Evolutionary conservation across 2,329 filamentous ascomycete genomes (phyloP), one percentile per base, ranked within the genome.

Genomic region (Nannizzia gypsea): DNA sequence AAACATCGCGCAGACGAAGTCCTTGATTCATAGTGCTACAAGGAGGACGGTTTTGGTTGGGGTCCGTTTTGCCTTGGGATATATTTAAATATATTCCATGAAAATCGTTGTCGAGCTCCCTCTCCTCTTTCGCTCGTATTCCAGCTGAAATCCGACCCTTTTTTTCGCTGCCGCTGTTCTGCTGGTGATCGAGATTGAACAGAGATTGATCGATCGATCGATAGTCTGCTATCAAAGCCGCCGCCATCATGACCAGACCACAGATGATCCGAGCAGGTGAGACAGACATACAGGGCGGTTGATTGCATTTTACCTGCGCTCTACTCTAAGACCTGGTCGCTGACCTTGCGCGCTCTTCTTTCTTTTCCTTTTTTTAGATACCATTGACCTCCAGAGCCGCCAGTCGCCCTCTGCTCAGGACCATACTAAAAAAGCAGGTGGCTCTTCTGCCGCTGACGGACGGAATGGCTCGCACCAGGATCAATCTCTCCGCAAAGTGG

Each of bases 341-440:
- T 46, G 42, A 46, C 31, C n/a, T n/a, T n/a, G n/a, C 38, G 38
- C 9, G 15, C 6, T 34, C 6, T 34, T 34, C 6, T 11, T 34
- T 34, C 31, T 34, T 34, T 34, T 34, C 38, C 38, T 42, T 52
- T 0, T 55, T 54, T 61, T 74, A 95, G 92, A 97, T 78, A 95
- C 92, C 64, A 88, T 96, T 76, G 93, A 97, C 77, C 84, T 97
- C 58, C 93, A 97, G 81, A 84, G 90, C 75, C 88, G 85, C 70
- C 79, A 86, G 69, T 80, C 87, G 61, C 90, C 90, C 36, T 93
- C 91, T 52, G 89, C 92, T 42, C 82, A 95, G 77, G 87, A 91
- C 71, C 90, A 95, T 73, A 78, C 81, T 15, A 81, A 83, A 69
- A 77, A 77, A 59, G 71, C 15, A 4, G n/a, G 74, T 61, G 76